Evolutionary conservation across 371 early-diverging fungal species (phyloP).

Genomic region (Dichotomocladium elegans): DNA sequence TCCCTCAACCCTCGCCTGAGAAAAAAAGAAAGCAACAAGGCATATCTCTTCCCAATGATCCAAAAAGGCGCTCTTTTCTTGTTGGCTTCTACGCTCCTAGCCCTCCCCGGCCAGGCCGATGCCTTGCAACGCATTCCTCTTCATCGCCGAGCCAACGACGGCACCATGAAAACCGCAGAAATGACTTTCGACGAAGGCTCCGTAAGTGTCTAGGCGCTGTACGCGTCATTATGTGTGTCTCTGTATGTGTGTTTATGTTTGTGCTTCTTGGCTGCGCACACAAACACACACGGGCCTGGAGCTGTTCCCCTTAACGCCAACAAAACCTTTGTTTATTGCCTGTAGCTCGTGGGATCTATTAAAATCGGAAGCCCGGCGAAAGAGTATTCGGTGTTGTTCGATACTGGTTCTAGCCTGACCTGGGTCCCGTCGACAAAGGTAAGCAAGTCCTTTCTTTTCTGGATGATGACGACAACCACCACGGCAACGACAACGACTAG

Average conservation of each 20-base stretch:
- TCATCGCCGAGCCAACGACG: constrained; percentile 7
- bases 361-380: constrained; percentile 39
- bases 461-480: too few species aligned
- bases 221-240: background rate
- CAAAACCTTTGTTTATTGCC: too few species aligned
- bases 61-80: constrained; percentile 1
- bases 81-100: constrained; percentile 6
- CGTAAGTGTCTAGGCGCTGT: constrained; percentile 23
- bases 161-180: constrained; percentile 22
- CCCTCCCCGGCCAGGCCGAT: constrained; percentile 4
- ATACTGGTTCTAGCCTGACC: constrained; percentile 35
- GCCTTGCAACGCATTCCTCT: constrained; percentile 10
- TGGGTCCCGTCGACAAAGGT: constrained; percentile 44
- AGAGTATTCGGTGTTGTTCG: constrained; percentile 35
- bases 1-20: too few species aligned
- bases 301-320: too few species aligned
- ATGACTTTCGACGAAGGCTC: constrained; percentile 35
- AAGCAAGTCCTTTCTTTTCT: constrained; percentile 5
- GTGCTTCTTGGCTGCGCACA: too few species aligned
- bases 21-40: too few species aligned
- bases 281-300: too few species aligned
- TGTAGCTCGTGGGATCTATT: constrained; percentile 17
- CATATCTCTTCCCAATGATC: too few species aligned
- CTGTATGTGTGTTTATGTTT: background rate
- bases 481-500: too few species aligned